Base-by-base conservation (phyloP, 2,329 filamentous ascomycete species). In the Aspergillus niger region DNA sequence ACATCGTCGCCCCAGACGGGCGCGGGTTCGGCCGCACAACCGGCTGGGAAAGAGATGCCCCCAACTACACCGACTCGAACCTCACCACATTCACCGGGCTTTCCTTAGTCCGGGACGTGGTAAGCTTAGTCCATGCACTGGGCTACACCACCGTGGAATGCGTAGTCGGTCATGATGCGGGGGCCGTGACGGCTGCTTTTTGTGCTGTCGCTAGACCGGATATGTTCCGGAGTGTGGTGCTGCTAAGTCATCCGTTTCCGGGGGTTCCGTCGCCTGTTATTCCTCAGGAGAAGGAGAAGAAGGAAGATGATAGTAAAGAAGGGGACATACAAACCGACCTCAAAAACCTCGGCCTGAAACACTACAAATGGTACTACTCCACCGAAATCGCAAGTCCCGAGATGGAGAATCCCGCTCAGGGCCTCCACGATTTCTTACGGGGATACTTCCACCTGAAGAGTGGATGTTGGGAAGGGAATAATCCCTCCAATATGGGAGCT, bases 371-470 rank as follows among this genome's bases (percentile, higher is more conserved):
- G 83, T 89, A 79, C 64, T 79, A 77, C 59, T 78, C 75, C 15
- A 79, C 75, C 3, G 63, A 65, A 2, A 59, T 67, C 5, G 74
- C 76, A n/a, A 74, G 72, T 60, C 32, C 56, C 1, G 76, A 79
- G 24, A 79, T 79, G 76, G 72, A 65, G 2, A 49, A 63, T 7
- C 68, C 72, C 0, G 67, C 75, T 0, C 81, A 85, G 3, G 83
- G 85, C 2, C 76, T 90, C 11, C 78, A 82, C n/a, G 72, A 73
- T 1, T 90, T 89, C 62, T 76, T 90, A 1, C 81, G 87, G 8
- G 87, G 88, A 3, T 91, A 90, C 69, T 85, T 90, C 64, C 83
- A 90, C 68, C 79, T 91, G 51, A 91, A 91, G 70, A 87, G 84
- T 56, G 87, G 83, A 5, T 82, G 84, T 57, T 89, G 85, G 84